phyloP scores from a whole-genome alignment of 345 rosid genomes.

The Isatis tinctoria region DNA sequence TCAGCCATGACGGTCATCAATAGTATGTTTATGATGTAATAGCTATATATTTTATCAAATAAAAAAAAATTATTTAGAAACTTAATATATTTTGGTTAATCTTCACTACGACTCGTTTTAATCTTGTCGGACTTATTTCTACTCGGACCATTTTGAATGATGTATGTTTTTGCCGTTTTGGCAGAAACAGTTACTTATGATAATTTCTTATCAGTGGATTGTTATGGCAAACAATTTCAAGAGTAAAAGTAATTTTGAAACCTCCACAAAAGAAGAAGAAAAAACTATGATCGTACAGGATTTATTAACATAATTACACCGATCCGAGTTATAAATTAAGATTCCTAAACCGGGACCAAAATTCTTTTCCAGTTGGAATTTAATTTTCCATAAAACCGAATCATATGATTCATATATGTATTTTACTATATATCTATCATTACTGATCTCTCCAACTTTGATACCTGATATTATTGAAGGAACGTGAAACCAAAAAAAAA shows the following conservation, averaged over 20 bases:
- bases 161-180: not conserved
- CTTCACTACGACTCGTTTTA: slow-evolving; percentile 17
- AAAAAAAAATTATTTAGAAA: not conserved
- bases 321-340: not conserved
- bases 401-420: not conserved
- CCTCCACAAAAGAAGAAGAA: not conserved
- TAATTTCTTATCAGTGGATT: not conserved
- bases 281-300: not conserved
- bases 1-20: slow-evolving; percentile 21
- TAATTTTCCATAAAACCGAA: not conserved
- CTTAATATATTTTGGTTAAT: not conserved
- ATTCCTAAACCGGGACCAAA: not conserved
- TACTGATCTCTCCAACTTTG: not conserved
- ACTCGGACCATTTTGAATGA: not conserved
- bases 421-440: not conserved
- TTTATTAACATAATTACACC: not conserved
- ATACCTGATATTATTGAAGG: not conserved
- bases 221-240: not conserved
- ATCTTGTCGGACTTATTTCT: slow-evolving; percentile 16
- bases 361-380: not conserved
- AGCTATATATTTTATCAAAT: not conserved
- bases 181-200: not conserved
- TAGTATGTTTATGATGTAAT: not conserved
- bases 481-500: not conserved
- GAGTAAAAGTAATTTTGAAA: not conserved